These are phyloP conservation scores for Monosporascus sp. DNA, from an alignment of 2,329 filamentous ascomycete species.

Conservation along the genomic window DNA sequence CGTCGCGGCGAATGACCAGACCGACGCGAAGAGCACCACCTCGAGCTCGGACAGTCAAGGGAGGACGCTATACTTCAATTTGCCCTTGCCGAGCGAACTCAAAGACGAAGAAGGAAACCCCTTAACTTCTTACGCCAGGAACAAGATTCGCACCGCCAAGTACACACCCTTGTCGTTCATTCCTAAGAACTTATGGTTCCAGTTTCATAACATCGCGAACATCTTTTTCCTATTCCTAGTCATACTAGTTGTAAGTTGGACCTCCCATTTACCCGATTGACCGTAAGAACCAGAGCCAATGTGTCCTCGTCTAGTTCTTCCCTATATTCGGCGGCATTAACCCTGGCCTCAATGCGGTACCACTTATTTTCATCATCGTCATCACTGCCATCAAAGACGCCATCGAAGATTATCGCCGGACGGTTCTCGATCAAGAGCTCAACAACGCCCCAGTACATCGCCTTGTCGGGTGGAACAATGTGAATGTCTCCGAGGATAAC, in stretches of 20 bases:
- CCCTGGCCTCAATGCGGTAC: slow-evolving; percentile 83
- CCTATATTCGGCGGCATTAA: slow-evolving; percentile 91
- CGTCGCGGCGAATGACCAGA: slow-evolving; percentile 27
- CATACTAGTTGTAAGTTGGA: slow-evolving; percentile 76
- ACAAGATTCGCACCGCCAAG: slow-evolving; percentile 97
- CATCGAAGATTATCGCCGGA: slow-evolving; percentile 91
- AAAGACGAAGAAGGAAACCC: slow-evolving; percentile 79
- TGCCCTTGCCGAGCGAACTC: slow-evolving; percentile 67
- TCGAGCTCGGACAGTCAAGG: slow-evolving; percentile 36
- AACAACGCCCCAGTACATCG: slow-evolving; percentile 96
- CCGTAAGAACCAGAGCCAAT: slow-evolving; percentile 17
- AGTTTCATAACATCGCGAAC: slow-evolving; percentile 98
- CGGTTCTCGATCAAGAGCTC: slow-evolving; percentile 82
- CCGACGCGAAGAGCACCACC: slow-evolving; percentile 30
- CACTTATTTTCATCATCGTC: slow-evolving; percentile 84
- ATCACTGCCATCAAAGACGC: slow-evolving; percentile 92
- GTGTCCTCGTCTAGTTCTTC: slow-evolving; percentile 63
- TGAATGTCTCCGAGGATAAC: slow-evolving; percentile 85
- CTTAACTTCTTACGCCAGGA: slow-evolving; percentile 66
- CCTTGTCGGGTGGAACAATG: slow-evolving; percentile 82
- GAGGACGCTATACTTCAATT: slow-evolving; percentile 77
- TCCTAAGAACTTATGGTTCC: slow-evolving; percentile 94
- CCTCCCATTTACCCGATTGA: slow-evolving; percentile 6
- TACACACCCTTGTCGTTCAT: slow-evolving; percentile 94
- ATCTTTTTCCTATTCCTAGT: slow-evolving; percentile 97